Percentiles rank a stretch among this genome's conserved stretches.
These are phyloP conservation scores for Aspergillus puulaauensis DNA, from an alignment of 2,329 filamentous ascomycete genomes.

Conservation along the genomic window DNA sequence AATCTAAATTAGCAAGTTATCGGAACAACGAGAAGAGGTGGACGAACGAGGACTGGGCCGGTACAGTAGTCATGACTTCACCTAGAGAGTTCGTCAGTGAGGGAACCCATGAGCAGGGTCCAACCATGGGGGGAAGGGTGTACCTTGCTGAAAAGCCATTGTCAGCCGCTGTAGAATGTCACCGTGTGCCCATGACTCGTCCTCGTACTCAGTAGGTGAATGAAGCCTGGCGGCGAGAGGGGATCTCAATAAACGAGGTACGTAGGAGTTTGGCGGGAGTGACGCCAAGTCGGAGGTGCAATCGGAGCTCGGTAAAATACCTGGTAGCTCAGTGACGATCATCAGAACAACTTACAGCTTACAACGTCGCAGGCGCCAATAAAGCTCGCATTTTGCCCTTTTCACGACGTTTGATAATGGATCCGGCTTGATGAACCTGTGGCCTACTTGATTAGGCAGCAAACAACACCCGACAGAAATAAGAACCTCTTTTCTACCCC, in stretches of 20 bases:
- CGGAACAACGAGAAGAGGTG: background rate
- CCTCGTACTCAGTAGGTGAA: slow-evolving; percentile 13
- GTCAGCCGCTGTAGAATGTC: slow-evolving; percentile 24
- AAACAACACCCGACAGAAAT: background rate
- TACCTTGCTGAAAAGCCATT: slow-evolving; percentile 35
- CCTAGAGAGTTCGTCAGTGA: slow-evolving; percentile 23
- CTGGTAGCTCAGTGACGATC: background rate
- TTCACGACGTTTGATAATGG: background rate
- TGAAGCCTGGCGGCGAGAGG: background rate
- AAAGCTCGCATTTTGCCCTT: background rate
- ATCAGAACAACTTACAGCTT: background rate
- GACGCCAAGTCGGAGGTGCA: slow-evolving; percentile 8
- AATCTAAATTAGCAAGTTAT: slow-evolving; percentile 2
- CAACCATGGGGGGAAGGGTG: background rate
- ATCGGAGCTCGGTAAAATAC: background rate
- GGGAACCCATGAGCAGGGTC: background rate
- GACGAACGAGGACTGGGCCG: slow-evolving; percentile 45
- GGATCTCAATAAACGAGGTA: background rate
- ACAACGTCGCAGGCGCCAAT: background rate
- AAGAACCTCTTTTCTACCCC: background rate
- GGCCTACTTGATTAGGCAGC: background rate
- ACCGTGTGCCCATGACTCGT: slow-evolving; percentile 25
- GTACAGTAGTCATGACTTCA: slow-evolving; percentile 27
- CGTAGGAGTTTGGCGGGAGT: background rate
- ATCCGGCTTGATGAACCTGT: background rate